A percentile compares a stretch with the other conserved stretches of the same genome.
Conservation (phyloP, 352 stramenopile genomes). For the Pythium phragmitis region DNA sequence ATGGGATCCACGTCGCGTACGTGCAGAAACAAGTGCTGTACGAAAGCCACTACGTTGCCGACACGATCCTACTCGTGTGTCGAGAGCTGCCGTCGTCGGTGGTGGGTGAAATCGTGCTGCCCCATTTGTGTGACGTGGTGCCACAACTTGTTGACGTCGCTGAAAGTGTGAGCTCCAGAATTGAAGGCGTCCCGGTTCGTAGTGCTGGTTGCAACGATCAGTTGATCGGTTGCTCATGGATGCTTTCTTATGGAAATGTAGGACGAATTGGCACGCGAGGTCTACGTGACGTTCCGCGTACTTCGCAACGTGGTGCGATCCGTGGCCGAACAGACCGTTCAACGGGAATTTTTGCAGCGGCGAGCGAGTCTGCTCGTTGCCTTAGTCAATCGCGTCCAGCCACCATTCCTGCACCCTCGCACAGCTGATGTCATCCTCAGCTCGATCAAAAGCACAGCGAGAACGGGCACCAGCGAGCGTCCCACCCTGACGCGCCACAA, state of each 20-base stretch:
- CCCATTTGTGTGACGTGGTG: conserved; percentile 24
- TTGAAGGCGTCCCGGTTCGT: conserved; percentile 71
- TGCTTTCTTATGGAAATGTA: conserved; percentile 16
- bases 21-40: conserved; percentile 58
- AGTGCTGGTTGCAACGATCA: too few relatives aligned
- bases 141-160: conserved; percentile 60
- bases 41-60: conserved; percentile 62
- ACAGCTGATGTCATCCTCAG: conserved; percentile 51
- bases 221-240: neutral
- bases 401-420: conserved; percentile 65
- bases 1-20: conserved; percentile 68
- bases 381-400: conserved; percentile 50
- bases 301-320: conserved; percentile 60
- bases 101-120: conserved; percentile 47
- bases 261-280: conserved; percentile 66
- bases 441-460: conserved; percentile 33
- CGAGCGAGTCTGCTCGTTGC: conserved; percentile 44
- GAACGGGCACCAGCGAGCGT: conserved; percentile 4
- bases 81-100: conserved; percentile 52
- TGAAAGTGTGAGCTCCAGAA: conserved; percentile 61
- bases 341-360: conserved; percentile 51
- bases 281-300: conserved; percentile 70
- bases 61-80: conserved; percentile 63
- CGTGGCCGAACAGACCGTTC: conserved; percentile 45
- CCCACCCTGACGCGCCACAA: conserved; percentile 10